Percentiles rank a stretch among this genome's conserved stretches.
phyloP scores from a whole-genome alignment of 2,329 filamentous ascomycete genomes.

The Phialocephala subalpina region DNA sequence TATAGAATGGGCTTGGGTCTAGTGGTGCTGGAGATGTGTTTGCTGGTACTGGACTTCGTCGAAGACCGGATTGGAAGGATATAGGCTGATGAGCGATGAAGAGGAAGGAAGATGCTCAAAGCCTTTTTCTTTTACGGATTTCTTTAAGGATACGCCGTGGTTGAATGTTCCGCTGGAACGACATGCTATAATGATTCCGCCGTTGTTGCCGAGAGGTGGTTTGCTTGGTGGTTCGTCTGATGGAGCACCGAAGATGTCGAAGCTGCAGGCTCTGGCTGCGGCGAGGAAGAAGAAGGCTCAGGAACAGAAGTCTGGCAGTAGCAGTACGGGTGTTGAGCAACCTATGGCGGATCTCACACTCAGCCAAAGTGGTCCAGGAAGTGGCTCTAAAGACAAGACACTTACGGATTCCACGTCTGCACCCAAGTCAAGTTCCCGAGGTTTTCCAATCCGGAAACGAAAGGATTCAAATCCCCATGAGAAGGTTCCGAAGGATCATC shows the following conservation, averaged over 20 bases:
- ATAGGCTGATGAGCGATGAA: conserved; percentile 12
- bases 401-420: conserved; percentile 3
- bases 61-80: conserved; percentile 4
- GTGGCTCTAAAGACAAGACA: conserved; percentile 6
- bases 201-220: conserved; percentile 65
- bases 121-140: conserved; percentile 59
- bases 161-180: conserved; percentile 73
- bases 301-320: conserved; percentile 55
- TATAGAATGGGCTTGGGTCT: background rate
- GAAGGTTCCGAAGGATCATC: conserved; percentile 32
- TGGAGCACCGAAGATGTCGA: conserved; percentile 77
- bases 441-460: conserved; percentile 43
- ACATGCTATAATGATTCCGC: conserved; percentile 70
- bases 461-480: conserved; percentile 44
- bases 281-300: conserved; percentile 84
- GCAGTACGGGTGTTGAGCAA: conserved; percentile 35
- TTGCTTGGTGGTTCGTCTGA: conserved; percentile 80
- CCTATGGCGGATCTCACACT: conserved; percentile 38
- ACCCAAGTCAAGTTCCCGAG: conserved; percentile 26
- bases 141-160: conserved; percentile 91
- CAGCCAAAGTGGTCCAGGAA: conserved; percentile 9
- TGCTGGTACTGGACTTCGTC: conserved; percentile 26
- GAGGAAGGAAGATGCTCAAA: conserved; percentile 25
- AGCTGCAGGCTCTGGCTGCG: conserved; percentile 88
- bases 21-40: conserved; percentile 39